Evolutionary conservation across 306 rosid species (phyloP), one percentile per base, ranked within the genome.

Genomic region (Cicer chorassanicum): DNA sequence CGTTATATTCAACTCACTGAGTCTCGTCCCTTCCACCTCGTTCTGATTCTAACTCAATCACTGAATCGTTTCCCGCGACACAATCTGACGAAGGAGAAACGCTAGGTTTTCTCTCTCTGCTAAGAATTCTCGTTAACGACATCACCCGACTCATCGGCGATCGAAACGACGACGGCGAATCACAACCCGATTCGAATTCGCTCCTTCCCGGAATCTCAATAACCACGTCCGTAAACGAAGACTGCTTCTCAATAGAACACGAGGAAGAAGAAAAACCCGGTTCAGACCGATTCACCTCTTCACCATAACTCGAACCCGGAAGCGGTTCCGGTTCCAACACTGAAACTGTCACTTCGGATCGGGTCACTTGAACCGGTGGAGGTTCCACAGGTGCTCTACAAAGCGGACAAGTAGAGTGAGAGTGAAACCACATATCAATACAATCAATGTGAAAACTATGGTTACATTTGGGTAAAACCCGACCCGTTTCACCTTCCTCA

Each of bases 401-500:
- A 1, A 93, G 85, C 0, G 98, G 98, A 18, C 98, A 93, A 0
- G 97, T 91, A 51, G 90, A 76, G 67, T 93, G 97, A 0, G 96
- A 88, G 0, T 77, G 89, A 50, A 93, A 88, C 98, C 98, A 91
- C 94, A 88, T 87, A 24, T 93, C 98, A 16, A 93, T 93, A 61
- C 98, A 93, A 1, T 79, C 91, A 1, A 78, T 85, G 41, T 93
- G 98, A 53, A 93, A 93, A n/a, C 77, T 77, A 68, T 93, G 98
- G 8, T 70, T 72, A 12, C 98, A 93, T 65, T 77, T 86, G 11
- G 96, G 96, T 0, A 93, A 66, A 3, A 83, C 38, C 67, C 98
- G 93, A 60, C 98, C 96, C 82, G 75, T 59, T 61, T 93, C 97
- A 12, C 72, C 77, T 10, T 86, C 86, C 11, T 84, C 84, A 40